Evolutionary conservation across 2,329 filamentous ascomycete species (phyloP), one percentile per base, ranked within the genome.

Genomic region (Ophiostoma perfectum): DNA sequence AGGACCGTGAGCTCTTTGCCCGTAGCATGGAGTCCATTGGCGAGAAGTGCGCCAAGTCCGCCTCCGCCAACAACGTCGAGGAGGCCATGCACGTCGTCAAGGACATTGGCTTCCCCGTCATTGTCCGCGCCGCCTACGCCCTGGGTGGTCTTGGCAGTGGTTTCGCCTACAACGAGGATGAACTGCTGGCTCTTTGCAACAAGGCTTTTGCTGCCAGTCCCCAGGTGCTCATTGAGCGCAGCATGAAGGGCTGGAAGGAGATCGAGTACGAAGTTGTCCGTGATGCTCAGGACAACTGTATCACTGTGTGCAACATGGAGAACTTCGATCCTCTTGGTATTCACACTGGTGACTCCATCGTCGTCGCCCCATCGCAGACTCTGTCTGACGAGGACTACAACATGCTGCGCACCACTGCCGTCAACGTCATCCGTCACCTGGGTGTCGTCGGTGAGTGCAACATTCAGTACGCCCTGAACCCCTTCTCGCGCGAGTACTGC

Each of bases 211-310:
- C 95, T 41, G 49, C 49, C 49, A 2, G 49, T 55, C 94, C 95
- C 65, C 95, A 99, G 80, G 97, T 99, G 75, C 81, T 99, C 77
- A 93, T 99, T 70, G 95, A 99, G 84, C 98, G 98, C 82, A 97
- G 93, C 66, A 88, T 99, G 74, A 98, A 97, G 84, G 95, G 95
- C 79, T 99, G 95, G 95, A 99, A 99, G 81, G 95, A 99, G 80
- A 90, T 97, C 66, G 95, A 99, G 80, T 99, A 98, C 77, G 95
- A 98, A 80, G 95, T 98, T 69, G 95, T 98, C 71, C 91, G 95
- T 75, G 95, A 99, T 79, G 94, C 92, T 67, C 89, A 91, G 78
- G 96, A 98, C 85, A 99, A 99, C 86, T 98, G 95, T 79, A 98
- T 98, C 76, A 98, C 94, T 3, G 94, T 98, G 74, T 98, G 94